Percentiles rank a stretch among this genome's conserved stretches.
phyloP scores from a whole-genome alignment of 1,284 basidiomycete species.

The Rhodotorula sp. region DNA sequence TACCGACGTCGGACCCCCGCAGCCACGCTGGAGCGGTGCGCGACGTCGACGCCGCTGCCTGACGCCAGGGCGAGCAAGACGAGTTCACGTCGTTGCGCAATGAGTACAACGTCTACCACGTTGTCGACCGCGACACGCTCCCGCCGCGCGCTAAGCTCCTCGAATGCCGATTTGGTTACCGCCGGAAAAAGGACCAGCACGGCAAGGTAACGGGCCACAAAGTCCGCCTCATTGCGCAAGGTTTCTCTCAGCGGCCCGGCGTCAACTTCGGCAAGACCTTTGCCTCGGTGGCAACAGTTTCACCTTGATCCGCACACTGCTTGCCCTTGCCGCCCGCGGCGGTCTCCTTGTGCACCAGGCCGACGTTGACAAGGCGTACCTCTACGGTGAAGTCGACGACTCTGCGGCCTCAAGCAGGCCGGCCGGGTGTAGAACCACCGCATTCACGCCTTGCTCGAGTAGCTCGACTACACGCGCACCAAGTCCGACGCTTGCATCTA shows the following conservation, averaged over 20 bases:
- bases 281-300: conserved; percentile 53
- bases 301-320: conserved; percentile 49
- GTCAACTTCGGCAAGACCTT: conserved; percentile 56
- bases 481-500: conserved; percentile 46
- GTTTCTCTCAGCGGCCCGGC: conserved; percentile 54
- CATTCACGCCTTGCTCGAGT: conserved; percentile 42
- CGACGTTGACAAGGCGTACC: conserved; percentile 55
- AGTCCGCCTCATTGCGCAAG: conserved; percentile 54
- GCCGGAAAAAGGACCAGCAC: conserved; percentile 50
- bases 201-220: conserved; percentile 51
- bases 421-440: conserved; percentile 50
- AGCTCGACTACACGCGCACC: conserved; percentile 44
- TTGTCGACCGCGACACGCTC: background rate
- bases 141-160: conserved; percentile 45
- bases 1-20: background rate
- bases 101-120: background rate
- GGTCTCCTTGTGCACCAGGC: conserved; percentile 52
- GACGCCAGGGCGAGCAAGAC: background rate
- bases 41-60: background rate
- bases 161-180: conserved; percentile 52
- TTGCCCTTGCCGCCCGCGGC: conserved; percentile 51
- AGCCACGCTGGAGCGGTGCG: background rate
- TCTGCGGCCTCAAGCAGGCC: conserved; percentile 55
- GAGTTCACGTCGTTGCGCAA: conserved; percentile 3
- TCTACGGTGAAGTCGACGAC: conserved; percentile 54